phyloP scores from a whole-genome alignment of 345 rosid genomes.

The Reutealis trisperma region DNA sequence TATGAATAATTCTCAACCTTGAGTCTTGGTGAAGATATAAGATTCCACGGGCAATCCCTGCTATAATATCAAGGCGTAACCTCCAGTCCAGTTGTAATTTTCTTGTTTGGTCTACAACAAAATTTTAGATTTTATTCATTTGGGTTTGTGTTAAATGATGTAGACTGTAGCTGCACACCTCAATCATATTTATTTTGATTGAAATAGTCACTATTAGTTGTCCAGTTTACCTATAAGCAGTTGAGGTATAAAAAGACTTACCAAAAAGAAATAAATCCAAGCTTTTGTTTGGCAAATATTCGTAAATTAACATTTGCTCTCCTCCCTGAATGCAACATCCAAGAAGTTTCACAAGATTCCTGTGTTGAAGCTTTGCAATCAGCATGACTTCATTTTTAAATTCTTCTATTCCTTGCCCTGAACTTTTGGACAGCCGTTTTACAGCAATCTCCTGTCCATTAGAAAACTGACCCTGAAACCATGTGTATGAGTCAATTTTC shows the following conservation, averaged over 20 bases:
- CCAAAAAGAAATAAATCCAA: slow-evolving; percentile 23
- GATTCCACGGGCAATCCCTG: background rate
- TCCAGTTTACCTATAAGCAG: too few species aligned
- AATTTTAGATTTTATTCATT: background rate
- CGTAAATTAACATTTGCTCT: background rate
- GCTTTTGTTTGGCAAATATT: slow-evolving; percentile 22
- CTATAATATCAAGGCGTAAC: background rate
- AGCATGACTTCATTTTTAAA: slow-evolving; percentile 12
- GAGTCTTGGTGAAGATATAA: slow-evolving; percentile 12
- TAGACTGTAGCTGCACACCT: background rate
- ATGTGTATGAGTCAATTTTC: background rate
- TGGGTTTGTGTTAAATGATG: background rate
- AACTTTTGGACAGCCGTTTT: background rate
- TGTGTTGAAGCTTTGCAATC: slow-evolving; percentile 11
- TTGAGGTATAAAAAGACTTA: background rate
- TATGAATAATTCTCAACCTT: slow-evolving; percentile 2
- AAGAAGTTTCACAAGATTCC: slow-evolving; percentile 10
- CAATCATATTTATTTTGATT: background rate
- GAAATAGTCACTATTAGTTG: too few species aligned
- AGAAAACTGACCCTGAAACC: background rate
- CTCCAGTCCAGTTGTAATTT: background rate
- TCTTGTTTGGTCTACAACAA: slow-evolving; percentile 9
- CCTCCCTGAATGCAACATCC: slow-evolving; percentile 9
- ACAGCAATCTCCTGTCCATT: background rate
- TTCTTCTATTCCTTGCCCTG: slow-evolving; percentile 10